Evolutionary conservation across 2,329 filamentous ascomycete species (phyloP).

Genomic region (Xylaria multiplex): DNA sequence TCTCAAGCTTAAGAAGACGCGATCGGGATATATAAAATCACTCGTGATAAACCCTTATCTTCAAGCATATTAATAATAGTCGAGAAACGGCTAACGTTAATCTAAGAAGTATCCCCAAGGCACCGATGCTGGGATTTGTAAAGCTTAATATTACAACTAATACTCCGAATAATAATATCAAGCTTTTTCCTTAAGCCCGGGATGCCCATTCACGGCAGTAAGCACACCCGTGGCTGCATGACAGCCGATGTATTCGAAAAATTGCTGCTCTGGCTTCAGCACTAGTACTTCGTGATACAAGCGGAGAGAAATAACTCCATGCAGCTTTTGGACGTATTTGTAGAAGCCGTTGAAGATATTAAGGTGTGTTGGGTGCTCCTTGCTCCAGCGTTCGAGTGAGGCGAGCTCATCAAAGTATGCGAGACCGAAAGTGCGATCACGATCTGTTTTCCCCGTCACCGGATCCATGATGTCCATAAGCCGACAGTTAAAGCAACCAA

Average conservation of each 20-base stretch:
- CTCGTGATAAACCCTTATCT: no score
- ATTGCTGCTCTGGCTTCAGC: not conserved
- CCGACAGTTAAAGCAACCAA: not conserved
- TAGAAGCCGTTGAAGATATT: not conserved
- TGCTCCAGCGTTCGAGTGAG: conserved; percentile 1
- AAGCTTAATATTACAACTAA: no score
- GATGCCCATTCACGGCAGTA: not conserved
- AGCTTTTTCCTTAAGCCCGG: not conserved
- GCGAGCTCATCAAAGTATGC: not conserved
- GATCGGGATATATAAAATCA: no score
- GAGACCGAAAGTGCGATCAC: conserved; percentile 1
- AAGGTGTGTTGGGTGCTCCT: not conserved
- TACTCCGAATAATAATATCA: no score
- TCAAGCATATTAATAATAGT: no score
- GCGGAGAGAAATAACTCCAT: not conserved
- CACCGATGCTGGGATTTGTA: no score
- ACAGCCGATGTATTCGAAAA: not conserved
- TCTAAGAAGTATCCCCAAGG: no score
- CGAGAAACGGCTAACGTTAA: no score
- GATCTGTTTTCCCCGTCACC: not conserved
- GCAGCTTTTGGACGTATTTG: not conserved
- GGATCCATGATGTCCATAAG: not conserved
- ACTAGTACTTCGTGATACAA: not conserved
- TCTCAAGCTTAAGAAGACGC: no score
- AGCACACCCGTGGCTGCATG: not conserved